phyloP scores from a whole-genome alignment of 441 rosid species.

The Erodium chrysanthum region DNA sequence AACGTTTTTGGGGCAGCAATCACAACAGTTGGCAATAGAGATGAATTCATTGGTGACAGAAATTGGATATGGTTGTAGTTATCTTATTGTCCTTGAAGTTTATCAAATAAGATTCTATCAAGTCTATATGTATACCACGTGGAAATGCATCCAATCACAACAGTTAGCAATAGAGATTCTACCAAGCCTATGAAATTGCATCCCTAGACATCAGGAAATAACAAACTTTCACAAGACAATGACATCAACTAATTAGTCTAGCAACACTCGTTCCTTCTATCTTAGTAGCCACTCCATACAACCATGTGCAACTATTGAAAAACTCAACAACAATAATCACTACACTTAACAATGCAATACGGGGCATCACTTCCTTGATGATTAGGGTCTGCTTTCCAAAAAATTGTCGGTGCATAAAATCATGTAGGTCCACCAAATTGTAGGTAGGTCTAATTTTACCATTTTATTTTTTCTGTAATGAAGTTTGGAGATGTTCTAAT shows the following conservation, averaged over 20 bases:
- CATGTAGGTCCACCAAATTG: background rate
- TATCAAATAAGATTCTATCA: background rate
- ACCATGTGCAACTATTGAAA: background rate
- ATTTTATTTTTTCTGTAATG: background rate
- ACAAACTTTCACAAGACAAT: background rate
- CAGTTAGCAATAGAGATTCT: no score
- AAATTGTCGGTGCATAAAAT: background rate
- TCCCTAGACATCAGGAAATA: background rate
- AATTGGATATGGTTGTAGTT: background rate
- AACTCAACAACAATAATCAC: background rate
- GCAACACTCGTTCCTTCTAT: background rate
- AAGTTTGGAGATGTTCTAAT: background rate
- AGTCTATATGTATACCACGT: background rate
- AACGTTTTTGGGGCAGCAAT: background rate
- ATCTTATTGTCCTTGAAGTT: background rate
- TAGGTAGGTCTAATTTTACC: background rate
- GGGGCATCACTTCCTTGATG: background rate
- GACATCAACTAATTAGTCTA: background rate
- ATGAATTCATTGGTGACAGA: background rate
- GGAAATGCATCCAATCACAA: no score
- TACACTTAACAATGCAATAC: background rate
- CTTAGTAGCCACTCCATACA: background rate
- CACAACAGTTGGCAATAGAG: background rate
- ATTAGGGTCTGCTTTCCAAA: background rate
- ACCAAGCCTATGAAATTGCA: background rate